Evolutionary conservation across 2,329 filamentous ascomycete genomes (phyloP), one percentile per base, ranked within the genome.

Genomic region (Polychaeton citri): DNA sequence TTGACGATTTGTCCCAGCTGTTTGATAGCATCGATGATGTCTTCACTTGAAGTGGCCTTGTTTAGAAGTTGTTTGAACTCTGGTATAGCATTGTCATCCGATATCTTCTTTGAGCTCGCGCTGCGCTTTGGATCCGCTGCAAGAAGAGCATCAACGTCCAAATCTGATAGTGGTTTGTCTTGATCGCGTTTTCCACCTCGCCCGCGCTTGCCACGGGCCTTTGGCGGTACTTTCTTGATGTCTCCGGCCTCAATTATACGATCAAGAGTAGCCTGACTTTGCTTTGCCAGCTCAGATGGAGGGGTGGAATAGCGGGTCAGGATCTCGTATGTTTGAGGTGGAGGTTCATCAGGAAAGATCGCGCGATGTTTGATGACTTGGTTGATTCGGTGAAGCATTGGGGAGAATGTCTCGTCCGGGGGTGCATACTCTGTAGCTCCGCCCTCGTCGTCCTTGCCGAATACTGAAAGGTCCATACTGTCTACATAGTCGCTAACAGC

Each of bases 401-500:
- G 86, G 17, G 84, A 86, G 55, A 76, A 96, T 1, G 79, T 79
- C 33, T 93, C 84, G 28, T 93, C 83, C 33, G 88, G 72, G 0
- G 77, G 65, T 30, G 81, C 76, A 41, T 83, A 88, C 51, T 95
- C 84, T 1, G 62, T 54, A 1, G 63, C 59, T 7, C 74, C 58
- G 9, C 79, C 83, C 30, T 87, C 72, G 32, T 90, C 82, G 48
- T 93, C 80, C 32, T 67, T 71, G 7, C 70, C 79, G 49, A 79
- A 76, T 0, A 58, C 68, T 1, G 79, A 80, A 2, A 98, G 64
- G 50, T 95, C 87, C 88, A 98, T 94, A 6, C 74, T 76, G 54
- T 96, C 85, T 6, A 98, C 85, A 47, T 88, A 96, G 43, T 84
- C 76, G 54, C 78, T 80, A 87, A 98, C 96, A 1, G 85, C 80